These are phyloP conservation scores for Pseudotsuga menziesii DNA, from an alignment of 75 land plant species.

Conservation along the genomic window DNA sequence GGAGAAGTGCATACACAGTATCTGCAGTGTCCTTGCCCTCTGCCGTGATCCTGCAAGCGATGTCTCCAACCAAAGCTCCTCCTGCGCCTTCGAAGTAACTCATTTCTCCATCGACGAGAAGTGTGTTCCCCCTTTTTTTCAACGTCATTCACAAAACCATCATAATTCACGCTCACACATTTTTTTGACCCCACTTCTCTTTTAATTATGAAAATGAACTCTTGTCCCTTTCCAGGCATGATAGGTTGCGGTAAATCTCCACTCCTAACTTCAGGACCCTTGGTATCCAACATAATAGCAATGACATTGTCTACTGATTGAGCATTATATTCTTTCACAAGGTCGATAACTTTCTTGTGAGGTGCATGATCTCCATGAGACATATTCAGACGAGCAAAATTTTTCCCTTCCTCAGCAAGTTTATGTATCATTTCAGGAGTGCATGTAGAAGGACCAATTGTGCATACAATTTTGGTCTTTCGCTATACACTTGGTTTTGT, in stretches of 20 bases:
- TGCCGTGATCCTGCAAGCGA: too few species aligned
- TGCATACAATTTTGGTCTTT: slow-evolving; percentile 97
- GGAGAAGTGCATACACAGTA: too few species aligned
- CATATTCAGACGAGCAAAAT: slow-evolving; percentile 95
- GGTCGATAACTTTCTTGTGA: slow-evolving; percentile 93
- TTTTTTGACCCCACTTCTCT: slow-evolving; percentile 88
- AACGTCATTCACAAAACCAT: slow-evolving; percentile 96
- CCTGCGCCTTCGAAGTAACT: too few species aligned
- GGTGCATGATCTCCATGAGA: slow-evolving; percentile 96
- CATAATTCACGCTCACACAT: slow-evolving; percentile 95
- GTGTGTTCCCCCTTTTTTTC: slow-evolving; percentile 83
- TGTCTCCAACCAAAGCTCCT: too few species aligned
- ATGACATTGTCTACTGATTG: slow-evolving; percentile 73
- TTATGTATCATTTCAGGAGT: slow-evolving; percentile 96
- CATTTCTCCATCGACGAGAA: slow-evolving; percentile 99
- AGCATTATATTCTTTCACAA: slow-evolving; percentile 89
- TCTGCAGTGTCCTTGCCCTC: too few species aligned
- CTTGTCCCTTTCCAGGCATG: slow-evolving; percentile 61
- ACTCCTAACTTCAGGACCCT: slow-evolving; percentile 98
- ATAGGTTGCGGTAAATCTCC: slow-evolving; percentile 96
- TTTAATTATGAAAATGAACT: slow-evolving; percentile 86
- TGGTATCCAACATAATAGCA: slow-evolving; percentile 96
- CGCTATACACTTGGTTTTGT: slow-evolving; percentile 66
- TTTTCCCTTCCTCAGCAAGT: slow-evolving; percentile 91
- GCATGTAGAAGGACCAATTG: slow-evolving; percentile 89